Evolutionary conservation across 495 filamentous ascomycete species (phyloP).

Genomic region (Venustampulla echinocandica): DNA sequence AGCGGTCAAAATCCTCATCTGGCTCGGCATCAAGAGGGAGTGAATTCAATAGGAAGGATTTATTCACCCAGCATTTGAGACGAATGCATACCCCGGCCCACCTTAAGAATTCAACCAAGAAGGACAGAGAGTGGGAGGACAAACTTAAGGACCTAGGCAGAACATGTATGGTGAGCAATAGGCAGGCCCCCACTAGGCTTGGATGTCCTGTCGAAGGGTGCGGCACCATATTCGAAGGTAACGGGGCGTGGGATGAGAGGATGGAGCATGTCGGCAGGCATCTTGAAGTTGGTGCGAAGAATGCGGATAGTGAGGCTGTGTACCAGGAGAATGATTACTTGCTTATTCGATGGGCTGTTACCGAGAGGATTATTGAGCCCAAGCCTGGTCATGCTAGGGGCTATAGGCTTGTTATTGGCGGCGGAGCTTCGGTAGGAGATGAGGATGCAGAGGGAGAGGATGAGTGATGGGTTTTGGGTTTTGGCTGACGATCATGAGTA

Average conservation of each 20-base stretch:
- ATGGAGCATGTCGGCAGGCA: conserved; percentile 91
- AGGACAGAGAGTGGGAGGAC: conserved; percentile 19
- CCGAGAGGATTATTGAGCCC: conserved; percentile 15
- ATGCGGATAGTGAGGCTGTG: background rate
- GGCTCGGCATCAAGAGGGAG: background rate
- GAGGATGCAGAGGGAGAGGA: conserved; percentile 14
- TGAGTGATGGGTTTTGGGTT: no score
- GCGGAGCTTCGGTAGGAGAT: background rate
- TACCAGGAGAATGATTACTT: conserved; percentile 16
- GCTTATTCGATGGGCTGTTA: conserved; percentile 18
- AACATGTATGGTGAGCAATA: conserved; percentile 50
- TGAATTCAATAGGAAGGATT: conserved; percentile 82
- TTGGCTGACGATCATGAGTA: no score
- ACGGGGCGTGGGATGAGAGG: conserved; percentile 64
- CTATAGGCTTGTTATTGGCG: conserved; percentile 1
- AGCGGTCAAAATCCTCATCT: conserved; percentile 17
- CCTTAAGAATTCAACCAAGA: conserved; percentile 28
- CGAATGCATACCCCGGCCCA: conserved; percentile 70
- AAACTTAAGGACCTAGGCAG: conserved; percentile 41
- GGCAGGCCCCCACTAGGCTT: conserved; percentile 52
- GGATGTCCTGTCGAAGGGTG: conserved; percentile 58
- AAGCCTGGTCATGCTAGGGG: background rate
- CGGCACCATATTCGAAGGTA: conserved; percentile 47
- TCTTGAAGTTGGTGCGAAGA: conserved; percentile 46
- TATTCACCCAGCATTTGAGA: conserved; percentile 90